Percentiles rank a stretch among this genome's conserved stretches.
phyloP scores from a whole-genome alignment of 225 moss, liverwort and hornwort species.

The Marchantia paleacea region DNA sequence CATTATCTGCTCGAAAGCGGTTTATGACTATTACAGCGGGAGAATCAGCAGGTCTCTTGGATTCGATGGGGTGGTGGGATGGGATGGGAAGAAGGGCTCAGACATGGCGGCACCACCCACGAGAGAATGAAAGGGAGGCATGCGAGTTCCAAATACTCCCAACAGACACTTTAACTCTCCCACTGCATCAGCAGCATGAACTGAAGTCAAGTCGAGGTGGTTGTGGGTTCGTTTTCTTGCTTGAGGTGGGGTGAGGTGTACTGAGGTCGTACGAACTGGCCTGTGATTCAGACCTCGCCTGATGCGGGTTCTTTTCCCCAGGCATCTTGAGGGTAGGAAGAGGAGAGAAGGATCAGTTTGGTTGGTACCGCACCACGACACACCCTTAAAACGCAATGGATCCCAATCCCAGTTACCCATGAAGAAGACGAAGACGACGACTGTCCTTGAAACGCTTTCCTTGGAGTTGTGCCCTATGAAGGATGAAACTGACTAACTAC shows the following conservation, averaged over 20 bases:
- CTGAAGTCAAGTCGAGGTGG: too few species aligned
- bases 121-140: background rate
- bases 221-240: too few species aligned
- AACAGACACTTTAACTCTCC: too few species aligned
- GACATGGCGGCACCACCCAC: background rate
- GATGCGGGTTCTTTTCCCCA: background rate
- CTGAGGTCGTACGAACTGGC: background rate
- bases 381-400: background rate
- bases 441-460: background rate
- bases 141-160: too few species aligned
- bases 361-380: background rate
- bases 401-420: background rate
- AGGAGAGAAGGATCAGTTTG: background rate
- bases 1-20: background rate
- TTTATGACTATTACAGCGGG: too few species aligned
- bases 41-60: too few species aligned
- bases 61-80: too few species aligned
- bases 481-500: constrained; percentile 4
- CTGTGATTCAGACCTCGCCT: background rate
- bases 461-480: background rate
- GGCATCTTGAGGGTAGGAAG: background rate
- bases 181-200: too few species aligned
- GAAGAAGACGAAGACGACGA: background rate
- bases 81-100: too few species aligned
- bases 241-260: too few species aligned